phyloP scores from a whole-genome alignment of 2,329 filamentous ascomycete species.

The Domatiomyces globalis region DNA sequence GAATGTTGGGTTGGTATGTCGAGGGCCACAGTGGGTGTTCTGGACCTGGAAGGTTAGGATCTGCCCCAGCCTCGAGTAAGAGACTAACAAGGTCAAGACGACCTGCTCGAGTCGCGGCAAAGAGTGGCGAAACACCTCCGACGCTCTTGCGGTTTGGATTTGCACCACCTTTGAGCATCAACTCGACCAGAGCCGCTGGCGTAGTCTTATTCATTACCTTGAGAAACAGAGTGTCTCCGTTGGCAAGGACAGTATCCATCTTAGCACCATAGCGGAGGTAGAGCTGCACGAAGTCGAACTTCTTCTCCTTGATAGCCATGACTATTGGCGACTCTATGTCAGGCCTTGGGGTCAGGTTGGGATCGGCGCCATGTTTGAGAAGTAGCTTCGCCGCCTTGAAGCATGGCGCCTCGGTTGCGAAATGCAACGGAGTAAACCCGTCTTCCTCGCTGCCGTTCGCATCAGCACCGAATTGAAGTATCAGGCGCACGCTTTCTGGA shows the following conservation, averaged over 20 bases:
- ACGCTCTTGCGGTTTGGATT: conserved; percentile 46
- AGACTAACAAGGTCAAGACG: conserved; percentile 43
- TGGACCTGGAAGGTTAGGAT: conserved; percentile 54
- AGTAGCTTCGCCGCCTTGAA: conserved; percentile 44
- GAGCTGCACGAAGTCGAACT: conserved; percentile 44
- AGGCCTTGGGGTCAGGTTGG: conserved; percentile 37
- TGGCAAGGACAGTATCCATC: conserved; percentile 38
- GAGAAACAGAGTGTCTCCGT: conserved; percentile 48
- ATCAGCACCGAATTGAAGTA: conserved; percentile 45
- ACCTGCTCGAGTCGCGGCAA: conserved; percentile 44
- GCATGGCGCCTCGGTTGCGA: conserved; percentile 39
- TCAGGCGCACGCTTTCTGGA: conserved; percentile 39
- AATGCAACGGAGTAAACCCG: conserved; percentile 39
- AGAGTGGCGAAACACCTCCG: conserved; percentile 48
- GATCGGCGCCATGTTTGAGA: conserved; percentile 50
- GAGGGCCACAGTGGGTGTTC: conserved; percentile 57
- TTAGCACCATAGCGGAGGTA: conserved; percentile 50
- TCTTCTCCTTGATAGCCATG: conserved; percentile 37
- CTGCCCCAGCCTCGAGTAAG: conserved; percentile 45
- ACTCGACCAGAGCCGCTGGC: conserved; percentile 41
- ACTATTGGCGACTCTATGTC: conserved; percentile 43
- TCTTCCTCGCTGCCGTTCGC: conserved; percentile 39
- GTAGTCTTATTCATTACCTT: conserved; percentile 46
- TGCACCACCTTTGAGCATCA: conserved; percentile 46
- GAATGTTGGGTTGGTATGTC: conserved; percentile 43